These are phyloP conservation scores for Ophiostoma ips DNA, from an alignment of 2,329 filamentous ascomycete genomes.

Conservation along the genomic window DNA sequence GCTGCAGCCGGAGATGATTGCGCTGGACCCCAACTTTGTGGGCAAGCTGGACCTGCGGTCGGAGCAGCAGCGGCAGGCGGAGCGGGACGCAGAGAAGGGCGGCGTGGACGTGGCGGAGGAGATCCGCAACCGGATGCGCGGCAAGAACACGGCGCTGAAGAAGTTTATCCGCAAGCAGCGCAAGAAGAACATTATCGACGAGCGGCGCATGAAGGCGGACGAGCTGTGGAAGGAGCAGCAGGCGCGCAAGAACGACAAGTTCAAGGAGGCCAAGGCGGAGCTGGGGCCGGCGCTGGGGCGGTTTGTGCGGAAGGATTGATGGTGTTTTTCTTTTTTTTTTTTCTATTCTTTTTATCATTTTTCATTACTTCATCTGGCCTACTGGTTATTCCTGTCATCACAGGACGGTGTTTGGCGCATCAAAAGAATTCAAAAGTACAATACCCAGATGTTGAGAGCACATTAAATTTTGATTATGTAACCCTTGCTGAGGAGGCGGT, in stretches of 20 bases:
- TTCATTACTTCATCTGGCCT: not conserved
- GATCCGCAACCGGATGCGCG: slow-evolving; percentile 59
- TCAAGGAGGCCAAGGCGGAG: slow-evolving; percentile 51
- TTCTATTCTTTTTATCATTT: not conserved
- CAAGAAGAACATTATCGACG: slow-evolving; percentile 88
- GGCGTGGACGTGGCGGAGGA: slow-evolving; percentile 46
- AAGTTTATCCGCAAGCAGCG: slow-evolving; percentile 87
- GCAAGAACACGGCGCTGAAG: slow-evolving; percentile 72
- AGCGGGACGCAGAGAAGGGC: slow-evolving; percentile 55
- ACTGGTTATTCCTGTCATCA: not conserved
- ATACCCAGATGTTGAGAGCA: not conserved
- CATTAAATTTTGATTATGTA: not conserved
- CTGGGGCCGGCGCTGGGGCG: slow-evolving; percentile 75
- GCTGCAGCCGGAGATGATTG: slow-evolving; percentile 92
- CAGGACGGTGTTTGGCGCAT: slow-evolving; percentile 1
- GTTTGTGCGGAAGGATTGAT: slow-evolving; percentile 61
- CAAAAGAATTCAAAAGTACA: not conserved
- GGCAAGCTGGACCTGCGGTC: slow-evolving; percentile 75
- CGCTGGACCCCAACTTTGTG: slow-evolving; percentile 81
- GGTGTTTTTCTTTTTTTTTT: not conserved
- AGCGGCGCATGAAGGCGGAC: slow-evolving; percentile 77
- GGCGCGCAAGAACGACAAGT: slow-evolving; percentile 49
- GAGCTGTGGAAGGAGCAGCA: slow-evolving; percentile 64
- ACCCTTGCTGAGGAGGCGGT: not conserved
- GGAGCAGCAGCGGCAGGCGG: slow-evolving; percentile 60